Base-by-base conservation (phyloP, 2,329 filamentous ascomycete species). In the Falciphora oryzae region DNA sequence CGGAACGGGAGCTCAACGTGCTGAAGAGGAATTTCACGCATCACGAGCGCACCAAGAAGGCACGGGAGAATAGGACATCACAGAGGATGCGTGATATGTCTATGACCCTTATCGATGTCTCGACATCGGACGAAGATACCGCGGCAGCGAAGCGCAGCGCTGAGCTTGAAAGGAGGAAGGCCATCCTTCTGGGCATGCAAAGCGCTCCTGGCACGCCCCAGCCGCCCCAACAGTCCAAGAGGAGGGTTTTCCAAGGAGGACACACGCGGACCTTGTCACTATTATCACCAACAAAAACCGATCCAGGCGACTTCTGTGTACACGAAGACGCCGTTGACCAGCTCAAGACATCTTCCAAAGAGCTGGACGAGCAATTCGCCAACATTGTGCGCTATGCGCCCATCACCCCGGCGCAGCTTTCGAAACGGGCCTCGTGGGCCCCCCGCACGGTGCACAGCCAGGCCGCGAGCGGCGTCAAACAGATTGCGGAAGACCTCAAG, bases 401-500 rank as follows among this genome's bases (percentile, higher is more conserved):
- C 25, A 64, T 68, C 67, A 76, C 76, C 50, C 74, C 78, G 11
- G 73, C 75, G 35, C 71, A 71, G 6, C 70, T 83, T 29, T 76
- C 78, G 38, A 87, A 87, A 73, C 82, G 84, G n/a, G 81, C 84
- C 2, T 85, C 85, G 2, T 87, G 85, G 85, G 81, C 85, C 32
- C 83, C 84, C 57, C 80, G 80, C 57, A 78, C 81, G 35, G 77
- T 79, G 35, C 79, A 79, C 57, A 78, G 76, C 16, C 72, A 77
- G 16, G 62, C 62, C 11, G 35, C 62, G 28, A 70, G 68, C 0
- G 81, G 75, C 58, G 77, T 86, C 66, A 93, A 93, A 73, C 91
- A 95, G 75, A 89, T 97, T 76, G 91, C 93, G 22, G 90, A 91
- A 66, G 95, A 97, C 76, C 88, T 99, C 75, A 92, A 89, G 74